phyloP scores from a whole-genome alignment of 441 rosid genomes.

The Iberis amara region DNA sequence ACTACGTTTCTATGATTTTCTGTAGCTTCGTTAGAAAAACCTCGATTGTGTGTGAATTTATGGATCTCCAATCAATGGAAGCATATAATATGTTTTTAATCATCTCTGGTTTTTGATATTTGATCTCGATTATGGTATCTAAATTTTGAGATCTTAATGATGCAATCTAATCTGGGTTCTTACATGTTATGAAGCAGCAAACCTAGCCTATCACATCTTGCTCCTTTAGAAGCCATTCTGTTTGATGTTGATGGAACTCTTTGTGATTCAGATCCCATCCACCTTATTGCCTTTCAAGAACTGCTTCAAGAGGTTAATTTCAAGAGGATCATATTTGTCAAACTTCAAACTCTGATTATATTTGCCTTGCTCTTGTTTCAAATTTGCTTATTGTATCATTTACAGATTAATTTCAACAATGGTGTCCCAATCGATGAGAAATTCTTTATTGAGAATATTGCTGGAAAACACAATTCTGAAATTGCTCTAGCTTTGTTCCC shows the following conservation, averaged over 20 bases:
- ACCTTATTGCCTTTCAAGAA: constrained; percentile 49
- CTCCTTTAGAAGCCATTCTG: constrained; percentile 72
- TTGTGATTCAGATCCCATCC: constrained; percentile 90
- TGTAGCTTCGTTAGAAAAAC: no score
- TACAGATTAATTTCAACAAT: constrained; percentile 72
- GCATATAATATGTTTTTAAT: no score
- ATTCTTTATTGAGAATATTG: constrained; percentile 55
- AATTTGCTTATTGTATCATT: constrained; percentile 3
- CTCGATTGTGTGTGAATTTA: no score
- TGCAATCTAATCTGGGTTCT: background rate
- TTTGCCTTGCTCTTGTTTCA: background rate
- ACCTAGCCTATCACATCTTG: constrained; percentile 47
- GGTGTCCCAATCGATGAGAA: constrained; percentile 82
- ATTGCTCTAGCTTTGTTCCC: constrained; percentile 68
- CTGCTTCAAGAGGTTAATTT: constrained; percentile 68
- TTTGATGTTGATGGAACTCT: constrained; percentile 96
- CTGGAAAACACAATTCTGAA: constrained; percentile 77
- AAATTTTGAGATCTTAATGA: background rate
- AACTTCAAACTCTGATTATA: background rate
- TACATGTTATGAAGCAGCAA: constrained; percentile 40
- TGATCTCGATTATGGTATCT: background rate
- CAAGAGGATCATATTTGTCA: background rate
- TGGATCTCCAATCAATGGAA: no score
- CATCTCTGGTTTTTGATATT: background rate
- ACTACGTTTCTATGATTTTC: no score